A percentile compares a stretch with the other conserved stretches of the same genome.
Conservation (phyloP, 805 yeast genomes). For the Kuraishia piskuri region DNA sequence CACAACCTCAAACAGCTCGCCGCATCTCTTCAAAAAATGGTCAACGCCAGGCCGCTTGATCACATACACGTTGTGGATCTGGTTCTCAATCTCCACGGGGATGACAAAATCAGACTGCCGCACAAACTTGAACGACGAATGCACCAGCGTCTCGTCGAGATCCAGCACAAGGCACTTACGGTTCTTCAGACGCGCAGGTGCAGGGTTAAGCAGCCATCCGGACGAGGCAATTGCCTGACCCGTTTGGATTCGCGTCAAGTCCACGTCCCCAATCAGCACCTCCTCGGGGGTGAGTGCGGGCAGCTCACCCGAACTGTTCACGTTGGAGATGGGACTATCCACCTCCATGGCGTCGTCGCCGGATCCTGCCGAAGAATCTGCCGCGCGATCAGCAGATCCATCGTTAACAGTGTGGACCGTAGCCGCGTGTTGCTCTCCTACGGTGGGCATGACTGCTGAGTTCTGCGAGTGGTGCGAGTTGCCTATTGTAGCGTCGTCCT, state of each 20-base stretch:
- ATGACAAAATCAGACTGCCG: constrained; percentile 93
- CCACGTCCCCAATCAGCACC: constrained; percentile 33
- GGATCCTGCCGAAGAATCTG: too few species aligned
- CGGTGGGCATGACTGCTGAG: not conserved
- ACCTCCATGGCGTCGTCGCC: not conserved
- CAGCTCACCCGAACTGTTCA: constrained; percentile 4
- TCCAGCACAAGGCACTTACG: constrained; percentile 87
- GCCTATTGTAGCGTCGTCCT: constrained; percentile 18
- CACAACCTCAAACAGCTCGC: constrained; percentile 86
- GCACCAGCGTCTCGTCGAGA: constrained; percentile 93
- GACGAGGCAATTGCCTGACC: constrained; percentile 63
- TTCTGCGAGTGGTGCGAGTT: not conserved
- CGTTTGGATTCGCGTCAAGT: constrained; percentile 57
- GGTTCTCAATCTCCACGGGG: constrained; percentile 94
- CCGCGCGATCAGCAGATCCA: not conserved
- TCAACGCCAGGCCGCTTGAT: constrained; percentile 98
- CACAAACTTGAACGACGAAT: constrained; percentile 85
- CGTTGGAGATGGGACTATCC: constrained; percentile 3
- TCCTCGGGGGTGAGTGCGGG: constrained; percentile 7
- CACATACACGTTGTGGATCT: constrained; percentile 89
- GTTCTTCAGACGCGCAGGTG: constrained; percentile 37
- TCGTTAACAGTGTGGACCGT: not conserved
- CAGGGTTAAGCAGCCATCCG: constrained; percentile 57
- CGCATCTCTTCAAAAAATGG: constrained; percentile 76
- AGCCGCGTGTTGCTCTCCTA: not conserved